Evolutionary conservation across 371 early-diverging fungal species (phyloP).

Genomic region (Sporodiniella umbellata): DNA sequence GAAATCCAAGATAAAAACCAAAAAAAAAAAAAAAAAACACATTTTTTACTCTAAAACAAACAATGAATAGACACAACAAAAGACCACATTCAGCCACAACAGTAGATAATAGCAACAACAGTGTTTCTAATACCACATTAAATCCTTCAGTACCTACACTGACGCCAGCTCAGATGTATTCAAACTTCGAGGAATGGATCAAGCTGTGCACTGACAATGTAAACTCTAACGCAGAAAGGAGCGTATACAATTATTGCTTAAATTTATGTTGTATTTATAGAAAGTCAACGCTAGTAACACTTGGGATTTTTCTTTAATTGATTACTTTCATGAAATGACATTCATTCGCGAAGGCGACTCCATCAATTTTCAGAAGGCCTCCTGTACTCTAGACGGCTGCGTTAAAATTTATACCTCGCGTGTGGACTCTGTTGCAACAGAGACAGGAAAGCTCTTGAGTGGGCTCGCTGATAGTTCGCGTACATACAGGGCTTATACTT

Average conservation of each 20-base stretch:
- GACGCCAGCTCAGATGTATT: constrained; percentile 50
- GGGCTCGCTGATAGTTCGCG: constrained; percentile 76
- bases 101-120: no score
- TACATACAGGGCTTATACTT: constrained; percentile 14
- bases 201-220: constrained; percentile 97
- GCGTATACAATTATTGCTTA: background rate
- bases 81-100: background rate
- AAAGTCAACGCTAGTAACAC: constrained; percentile 98
- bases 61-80: background rate
- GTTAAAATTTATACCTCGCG: constrained; percentile 98
- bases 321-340: constrained; percentile 97
- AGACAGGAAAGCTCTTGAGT: constrained; percentile 89
- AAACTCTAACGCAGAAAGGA: constrained; percentile 3
- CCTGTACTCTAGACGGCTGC: constrained; percentile 98
- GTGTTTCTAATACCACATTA: background rate
- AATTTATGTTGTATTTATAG: constrained; percentile 44
- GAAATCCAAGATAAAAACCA: background rate
- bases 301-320: constrained; percentile 98
- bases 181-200: constrained; percentile 94
- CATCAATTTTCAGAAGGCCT: constrained; percentile 99
- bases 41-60: background rate
- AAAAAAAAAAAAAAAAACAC: background rate
- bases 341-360: constrained; percentile 91
- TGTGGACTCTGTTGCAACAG: constrained; percentile 97
- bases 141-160: constrained; percentile 18